phyloP scores from a whole-genome alignment of 2,329 filamentous ascomycete genomes.

The Trichophyton benhamiae region DNA sequence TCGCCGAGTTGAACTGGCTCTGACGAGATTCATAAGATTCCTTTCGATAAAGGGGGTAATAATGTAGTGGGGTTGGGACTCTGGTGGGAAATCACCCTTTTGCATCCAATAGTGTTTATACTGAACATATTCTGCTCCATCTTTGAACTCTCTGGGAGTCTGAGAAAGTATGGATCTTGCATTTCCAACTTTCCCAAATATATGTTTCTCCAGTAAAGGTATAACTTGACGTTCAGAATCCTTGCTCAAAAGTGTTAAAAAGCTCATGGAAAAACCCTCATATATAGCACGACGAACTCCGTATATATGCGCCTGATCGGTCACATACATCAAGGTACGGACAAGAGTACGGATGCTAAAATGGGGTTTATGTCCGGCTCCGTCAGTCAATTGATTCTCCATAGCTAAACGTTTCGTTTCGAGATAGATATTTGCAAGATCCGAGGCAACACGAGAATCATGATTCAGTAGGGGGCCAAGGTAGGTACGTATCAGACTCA shows the following conservation, averaged over 20 bases:
- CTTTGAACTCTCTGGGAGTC: slow-evolving; percentile 61
- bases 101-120: slow-evolving; percentile 88
- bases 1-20: slow-evolving; percentile 78
- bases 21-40: slow-evolving; percentile 86
- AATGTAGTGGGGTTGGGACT: slow-evolving; percentile 81
- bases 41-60: slow-evolving; percentile 90
- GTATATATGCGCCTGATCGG: slow-evolving; percentile 71
- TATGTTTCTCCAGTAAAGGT: slow-evolving; percentile 66
- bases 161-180: slow-evolving; percentile 63
- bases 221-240: slow-evolving; percentile 68
- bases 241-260: slow-evolving; percentile 74
- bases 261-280: slow-evolving; percentile 97
- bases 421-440: slow-evolving; percentile 78
- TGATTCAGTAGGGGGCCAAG: slow-evolving; percentile 58
- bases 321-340: slow-evolving; percentile 75
- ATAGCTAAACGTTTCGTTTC: slow-evolving; percentile 72
- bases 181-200: slow-evolving; percentile 60
- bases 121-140: slow-evolving; percentile 66
- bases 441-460: slow-evolving; percentile 60
- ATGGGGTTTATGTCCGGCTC: slow-evolving; percentile 88
- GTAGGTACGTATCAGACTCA: slow-evolving; percentile 80
- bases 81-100: slow-evolving; percentile 53
- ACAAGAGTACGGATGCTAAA: slow-evolving; percentile 94
- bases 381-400: slow-evolving; percentile 78
- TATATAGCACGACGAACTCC: slow-evolving; percentile 75